Base-by-base conservation (phyloP, 1,284 basidiomycete genomes). In the Pseudozyma thailandica region DNA sequence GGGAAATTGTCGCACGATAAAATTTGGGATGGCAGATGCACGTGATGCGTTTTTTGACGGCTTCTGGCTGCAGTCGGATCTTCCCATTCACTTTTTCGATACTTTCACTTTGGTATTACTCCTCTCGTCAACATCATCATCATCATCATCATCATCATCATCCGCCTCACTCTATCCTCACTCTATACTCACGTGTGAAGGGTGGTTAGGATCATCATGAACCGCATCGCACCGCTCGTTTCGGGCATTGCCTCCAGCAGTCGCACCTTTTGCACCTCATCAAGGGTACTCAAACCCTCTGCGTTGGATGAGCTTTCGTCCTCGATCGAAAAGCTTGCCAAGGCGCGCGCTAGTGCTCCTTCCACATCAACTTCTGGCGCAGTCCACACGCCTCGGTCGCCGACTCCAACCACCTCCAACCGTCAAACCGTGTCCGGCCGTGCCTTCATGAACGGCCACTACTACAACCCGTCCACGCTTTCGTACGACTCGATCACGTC, bases 391-490 rank as follows among this genome's bases (percentile, higher is more conserved):
- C 69, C 69, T 6, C 58, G 63, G 15, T 45, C 55, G 1, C 4
- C 38, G 9, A 35, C 27, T 1, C 44, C n/a, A n/a, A n/a, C 53
- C 9, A 26, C 31, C 12, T 31, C 28, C 7, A 43, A 59, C 8
- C 63, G 63, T 10, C 70, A 72, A 37, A 68, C 70, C 28, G 64
- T 72, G 12, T 63, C 59, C n/a, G 70, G 70, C 0, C 49, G 70
- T 2, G 70, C 70, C 0, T 72, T 72, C 47, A 62, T 68, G 56
- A 68, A 72, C 56, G 70, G 70, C 18, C 70, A 78, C 55, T 77
- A 79, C 58, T 79, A 79, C 64, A 72, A 75, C 49, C 77, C 77
- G 0, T 33, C 68, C 20, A 75, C 77, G 0, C 58, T 79, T 12
- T 33, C 42, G 0, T 72, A 72, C 20, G 35, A 33, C 2, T 57